phyloP scores from a whole-genome alignment of 306 rosid genomes.

The Prunus salicina region DNA sequence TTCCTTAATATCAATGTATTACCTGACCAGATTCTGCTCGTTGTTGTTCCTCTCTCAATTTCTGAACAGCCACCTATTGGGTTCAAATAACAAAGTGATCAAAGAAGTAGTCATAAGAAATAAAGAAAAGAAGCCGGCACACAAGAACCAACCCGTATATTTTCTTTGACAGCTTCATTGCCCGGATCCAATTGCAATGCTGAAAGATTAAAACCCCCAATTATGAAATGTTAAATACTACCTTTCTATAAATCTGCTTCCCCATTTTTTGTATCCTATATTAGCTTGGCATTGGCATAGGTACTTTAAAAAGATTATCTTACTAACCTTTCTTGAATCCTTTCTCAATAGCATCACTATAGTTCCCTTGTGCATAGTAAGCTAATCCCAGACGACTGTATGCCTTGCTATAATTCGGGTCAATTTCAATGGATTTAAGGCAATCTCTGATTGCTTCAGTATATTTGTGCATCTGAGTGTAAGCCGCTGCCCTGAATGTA shows the following conservation, averaged over 20 bases:
- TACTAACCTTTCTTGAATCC: conserved; percentile 77
- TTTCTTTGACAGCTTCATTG: conserved; percentile 79
- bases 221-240: neutral
- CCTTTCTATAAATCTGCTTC: neutral
- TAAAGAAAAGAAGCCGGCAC: conserved; percentile 9
- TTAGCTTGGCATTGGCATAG: neutral
- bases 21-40: conserved; percentile 52
- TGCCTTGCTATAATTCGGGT: conserved; percentile 89
- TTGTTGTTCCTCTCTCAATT: conserved; percentile 52
- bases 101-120: conserved; percentile 9
- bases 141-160: conserved; percentile 61
- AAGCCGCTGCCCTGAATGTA: conserved; percentile 87
- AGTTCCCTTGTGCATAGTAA: conserved; percentile 80
- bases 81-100: conserved; percentile 21
- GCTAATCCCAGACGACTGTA: conserved; percentile 89
- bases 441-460: conserved; percentile 80
- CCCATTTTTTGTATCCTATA: neutral
- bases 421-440: conserved; percentile 69
- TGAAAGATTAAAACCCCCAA: conserved; percentile 36
- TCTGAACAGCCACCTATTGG: conserved; percentile 64
- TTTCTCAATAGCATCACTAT: conserved; percentile 65
- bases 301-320: neutral
- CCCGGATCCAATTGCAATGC: conserved; percentile 87
- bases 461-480: conserved; percentile 69
- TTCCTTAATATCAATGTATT: conserved; percentile 12